Evolutionary conservation across 2,329 filamentous ascomycete species (phyloP), one percentile per base, ranked within the genome.

Genomic region (Aspergillus neotritici): DNA sequence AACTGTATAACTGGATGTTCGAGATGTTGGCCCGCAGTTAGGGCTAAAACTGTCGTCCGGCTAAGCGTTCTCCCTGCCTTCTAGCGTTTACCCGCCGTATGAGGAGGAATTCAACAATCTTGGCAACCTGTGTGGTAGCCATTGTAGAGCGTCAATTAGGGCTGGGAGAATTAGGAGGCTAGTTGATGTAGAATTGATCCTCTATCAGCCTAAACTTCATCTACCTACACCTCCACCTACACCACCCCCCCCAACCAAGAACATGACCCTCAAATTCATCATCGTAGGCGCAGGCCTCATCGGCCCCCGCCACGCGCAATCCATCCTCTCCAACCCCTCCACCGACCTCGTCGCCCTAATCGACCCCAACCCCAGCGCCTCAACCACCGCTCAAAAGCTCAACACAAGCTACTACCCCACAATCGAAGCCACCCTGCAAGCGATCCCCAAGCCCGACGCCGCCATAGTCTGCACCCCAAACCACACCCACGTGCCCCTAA

Each of bases 391-490:
- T 4, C 38, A 56, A 4, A 49, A 57, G 7, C 61, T 74, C 4
- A 40, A 63, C 15, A 70, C 70, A 8, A 60, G 57, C 5, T 58
- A 68, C 43, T 74, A 66, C 49, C 14, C 55, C 1, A 66, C 71
- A 4, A 58, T 79, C 2, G 39, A 66, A 3, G 61, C 63, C 0
- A 66, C 80, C 48, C 53, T 80, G 0, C 49, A 57, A 4, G 68
- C 5, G 1, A 36, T 49, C 33, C 40, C 60, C 34, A 65, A 62
- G n/a, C 75, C 76, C 9, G 69, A 77, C 37, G 77, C 72, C 30
- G 77, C 77, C 15, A 74, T 81, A 32, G 70, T 81, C 37, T 79
- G 77, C 65, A 81, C 78, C 0, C 78, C 78, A 2, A 82, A 80
- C 51, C 68, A 75, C 51, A 79, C 75, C 0, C 78, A 82, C 46